Conservation (phyloP, 352 stramenopile genomes). For the Phytopythium vexans region DNA sequence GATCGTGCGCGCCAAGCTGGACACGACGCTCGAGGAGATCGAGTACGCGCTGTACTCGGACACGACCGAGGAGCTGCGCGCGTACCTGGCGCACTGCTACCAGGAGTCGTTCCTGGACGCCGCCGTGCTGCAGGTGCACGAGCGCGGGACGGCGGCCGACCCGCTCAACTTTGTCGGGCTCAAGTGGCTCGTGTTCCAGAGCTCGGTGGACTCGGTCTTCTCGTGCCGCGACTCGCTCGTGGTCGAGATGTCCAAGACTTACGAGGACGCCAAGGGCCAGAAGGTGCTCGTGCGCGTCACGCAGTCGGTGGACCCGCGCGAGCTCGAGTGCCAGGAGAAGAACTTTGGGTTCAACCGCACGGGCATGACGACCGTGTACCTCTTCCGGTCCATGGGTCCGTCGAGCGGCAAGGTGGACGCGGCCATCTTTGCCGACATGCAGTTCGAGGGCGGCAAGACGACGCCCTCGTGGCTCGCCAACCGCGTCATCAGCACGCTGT, state of each 20-base stretch:
- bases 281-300: conserved; percentile 59
- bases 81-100: conserved; percentile 60
- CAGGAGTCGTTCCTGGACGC: conserved; percentile 72
- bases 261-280: conserved; percentile 46
- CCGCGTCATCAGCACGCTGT: conserved; percentile 45
- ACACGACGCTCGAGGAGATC: conserved; percentile 69
- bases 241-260: conserved; percentile 58
- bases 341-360: conserved; percentile 68
- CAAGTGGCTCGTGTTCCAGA: conserved; percentile 77
- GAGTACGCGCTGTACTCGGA: conserved; percentile 60
- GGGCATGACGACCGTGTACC: conserved; percentile 43
- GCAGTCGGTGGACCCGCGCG: conserved; percentile 50
- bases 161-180: conserved; percentile 69
- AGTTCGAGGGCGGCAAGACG: conserved; percentile 39
- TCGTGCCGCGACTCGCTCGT: conserved; percentile 58
- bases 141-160: conserved; percentile 38
- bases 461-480: conserved; percentile 73
- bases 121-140: conserved; percentile 64
- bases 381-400: conserved; percentile 53
- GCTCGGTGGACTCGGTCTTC: conserved; percentile 65
- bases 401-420: conserved; percentile 57
- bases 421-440: conserved; percentile 32
- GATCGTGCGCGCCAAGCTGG: conserved; percentile 60
- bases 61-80: conserved; percentile 59
- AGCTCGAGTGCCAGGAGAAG: conserved; percentile 40